Evolutionary conservation across 140 eudicot species (phyloP), one percentile per base, ranked within the genome.

Genomic region (Senecio squalidus): DNA sequence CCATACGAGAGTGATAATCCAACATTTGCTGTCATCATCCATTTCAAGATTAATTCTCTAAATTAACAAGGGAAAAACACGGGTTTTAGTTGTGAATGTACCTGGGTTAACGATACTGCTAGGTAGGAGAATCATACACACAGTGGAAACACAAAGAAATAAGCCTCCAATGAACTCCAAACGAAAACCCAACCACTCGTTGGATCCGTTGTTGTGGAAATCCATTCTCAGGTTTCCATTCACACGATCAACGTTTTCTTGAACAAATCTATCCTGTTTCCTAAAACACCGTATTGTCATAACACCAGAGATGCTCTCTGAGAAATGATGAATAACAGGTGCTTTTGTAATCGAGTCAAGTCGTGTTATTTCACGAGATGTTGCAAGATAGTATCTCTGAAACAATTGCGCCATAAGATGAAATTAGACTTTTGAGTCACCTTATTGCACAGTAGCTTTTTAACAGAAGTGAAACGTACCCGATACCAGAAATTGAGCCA

Each of bases 161-260:
- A 83, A 72, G 81, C 89, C 78, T 60, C 96, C 96, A 8, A 88
- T 51, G 14, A 88, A 73, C 56, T 88, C 96, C 55, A 88, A 50
- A 48, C 96, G 96, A 50, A 83, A 83, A n/a, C 94, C 96, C 55
- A 83, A 72, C 96, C 96, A 88, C 64, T 70, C 96, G 38, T 83
- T 88, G 4, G 96, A 78, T 34, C 84, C 94, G 45, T 80, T 83
- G 48, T 83, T 83, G 84, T 88, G 94, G 41, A 88, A 88, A 65
- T 80, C 94, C 94, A 88, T 88, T 23, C 86, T 73, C 58, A 88
- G 31, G 47, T 76, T 88, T 24, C 73, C 80, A 62, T 88, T 84
- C 31, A 84, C 94, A 9, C 89, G 62, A 23, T 70, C 60, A 16
- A 88, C 58, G 52, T 88, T 88, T 57, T 88, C 96, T 31, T 73